Evolutionary conservation across 371 early-diverging fungal genomes (phyloP).

Genomic region (Apophysomyces sp.): DNA sequence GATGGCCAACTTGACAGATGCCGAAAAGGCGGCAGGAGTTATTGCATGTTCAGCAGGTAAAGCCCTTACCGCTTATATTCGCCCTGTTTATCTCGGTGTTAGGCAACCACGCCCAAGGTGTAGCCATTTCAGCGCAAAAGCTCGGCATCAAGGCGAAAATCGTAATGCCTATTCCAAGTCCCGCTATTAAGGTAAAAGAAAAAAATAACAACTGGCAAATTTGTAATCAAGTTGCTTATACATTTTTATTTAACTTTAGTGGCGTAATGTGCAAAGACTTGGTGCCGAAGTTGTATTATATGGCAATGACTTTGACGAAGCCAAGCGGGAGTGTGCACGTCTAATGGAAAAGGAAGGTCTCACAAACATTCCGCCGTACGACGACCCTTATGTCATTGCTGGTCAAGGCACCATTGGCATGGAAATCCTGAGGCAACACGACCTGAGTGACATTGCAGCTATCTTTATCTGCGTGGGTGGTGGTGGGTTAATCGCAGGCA

Average conservation of each 20-base stretch:
- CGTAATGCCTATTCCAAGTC: slow-evolving; percentile 90
- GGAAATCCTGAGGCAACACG: slow-evolving; percentile 87
- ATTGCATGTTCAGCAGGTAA: slow-evolving; percentile 93
- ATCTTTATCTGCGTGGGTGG: slow-evolving; percentile 94
- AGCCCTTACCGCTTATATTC: not conserved
- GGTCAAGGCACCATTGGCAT: slow-evolving; percentile 97
- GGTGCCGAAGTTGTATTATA: slow-evolving; percentile 88
- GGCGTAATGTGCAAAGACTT: slow-evolving; percentile 86
- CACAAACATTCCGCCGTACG: slow-evolving; percentile 94
- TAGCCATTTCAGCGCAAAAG: slow-evolving; percentile 88
- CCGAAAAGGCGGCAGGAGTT: slow-evolving; percentile 83
- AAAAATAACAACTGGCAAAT: not conserved
- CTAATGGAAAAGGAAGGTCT: slow-evolving; percentile 69
- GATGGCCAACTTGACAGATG: slow-evolving; percentile 73
- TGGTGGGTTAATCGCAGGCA: slow-evolving; percentile 92
- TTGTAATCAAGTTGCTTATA: not conserved
- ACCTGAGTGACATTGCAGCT: slow-evolving; percentile 69
- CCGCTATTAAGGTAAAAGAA: slow-evolving; percentile 43
- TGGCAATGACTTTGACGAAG: slow-evolving; percentile 93
- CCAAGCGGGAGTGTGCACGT: slow-evolving; percentile 81
- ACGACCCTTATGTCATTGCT: slow-evolving; percentile 97
- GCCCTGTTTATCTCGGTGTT: slow-evolving; percentile 32
- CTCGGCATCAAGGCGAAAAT: slow-evolving; percentile 93
- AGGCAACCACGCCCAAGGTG: slow-evolving; percentile 96
- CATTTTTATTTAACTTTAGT: slow-evolving; percentile 65